These are phyloP conservation scores for Fonsecaea pugnacius DNA, from an alignment of 2,329 filamentous ascomycete genomes.

Conservation along the genomic window DNA sequence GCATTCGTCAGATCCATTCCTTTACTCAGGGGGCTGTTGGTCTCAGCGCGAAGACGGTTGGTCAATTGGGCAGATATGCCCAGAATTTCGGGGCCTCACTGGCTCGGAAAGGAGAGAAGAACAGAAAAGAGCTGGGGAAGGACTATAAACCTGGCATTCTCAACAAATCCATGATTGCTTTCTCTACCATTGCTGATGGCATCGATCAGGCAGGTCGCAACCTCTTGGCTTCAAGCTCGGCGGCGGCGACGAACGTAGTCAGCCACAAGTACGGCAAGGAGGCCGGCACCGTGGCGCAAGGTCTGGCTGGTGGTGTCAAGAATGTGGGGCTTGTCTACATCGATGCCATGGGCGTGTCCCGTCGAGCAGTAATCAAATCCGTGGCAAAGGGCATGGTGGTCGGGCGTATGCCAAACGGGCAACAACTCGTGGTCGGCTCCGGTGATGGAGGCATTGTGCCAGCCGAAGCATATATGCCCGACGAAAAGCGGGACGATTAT, in stretches of 20 bases:
- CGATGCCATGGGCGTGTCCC: slow-evolving; percentile 88
- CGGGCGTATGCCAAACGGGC: slow-evolving; percentile 54
- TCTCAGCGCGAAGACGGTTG: slow-evolving; percentile 83
- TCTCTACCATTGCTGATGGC: slow-evolving; percentile 90
- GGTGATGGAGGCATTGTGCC: slow-evolving; percentile 50
- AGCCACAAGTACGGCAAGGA: slow-evolving; percentile 87
- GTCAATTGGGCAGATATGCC: slow-evolving; percentile 78
- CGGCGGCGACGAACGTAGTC: slow-evolving; percentile 82
- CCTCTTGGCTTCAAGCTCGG: slow-evolving; percentile 73
- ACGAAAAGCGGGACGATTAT: slow-evolving; percentile 28
- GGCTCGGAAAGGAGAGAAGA: slow-evolving; percentile 63
- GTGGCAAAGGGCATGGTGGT: slow-evolving; percentile 90
- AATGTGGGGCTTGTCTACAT: slow-evolving; percentile 98
- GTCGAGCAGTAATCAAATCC: slow-evolving; percentile 86
- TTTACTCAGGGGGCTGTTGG: slow-evolving; percentile 79
- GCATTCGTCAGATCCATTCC: slow-evolving; percentile 86
- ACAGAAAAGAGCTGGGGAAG: slow-evolving; percentile 67
- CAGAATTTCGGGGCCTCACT: slow-evolving; percentile 86
- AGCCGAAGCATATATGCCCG: slow-evolving; percentile 33
- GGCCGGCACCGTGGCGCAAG: slow-evolving; percentile 75
- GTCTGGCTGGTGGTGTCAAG: slow-evolving; percentile 84
- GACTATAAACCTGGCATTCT: slow-evolving; percentile 90
- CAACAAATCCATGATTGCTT: slow-evolving; percentile 96
- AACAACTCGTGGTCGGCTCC: slow-evolving; percentile 53
- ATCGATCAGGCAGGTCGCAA: slow-evolving; percentile 84